These are phyloP conservation scores for Epichloe bromicola DNA, from an alignment of 2,329 filamentous ascomycete genomes.

Conservation along the genomic window DNA sequence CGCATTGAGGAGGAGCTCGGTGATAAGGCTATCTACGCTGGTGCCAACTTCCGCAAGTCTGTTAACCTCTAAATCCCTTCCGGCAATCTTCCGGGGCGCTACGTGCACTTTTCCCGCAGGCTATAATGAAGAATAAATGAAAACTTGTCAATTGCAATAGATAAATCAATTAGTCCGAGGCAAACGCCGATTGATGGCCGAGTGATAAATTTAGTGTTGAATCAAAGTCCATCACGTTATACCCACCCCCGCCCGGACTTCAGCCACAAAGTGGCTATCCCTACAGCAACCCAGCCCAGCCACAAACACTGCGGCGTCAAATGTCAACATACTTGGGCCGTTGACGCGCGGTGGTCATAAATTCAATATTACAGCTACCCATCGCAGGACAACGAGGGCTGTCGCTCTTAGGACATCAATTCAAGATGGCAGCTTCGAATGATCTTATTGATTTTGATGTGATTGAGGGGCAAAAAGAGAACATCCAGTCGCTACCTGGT, in stretches of 20 bases:
- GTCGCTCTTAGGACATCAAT: conserved; percentile 12
- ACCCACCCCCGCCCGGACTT: background rate
- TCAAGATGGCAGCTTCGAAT: conserved; percentile 33
- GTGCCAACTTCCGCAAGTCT: conserved; percentile 79
- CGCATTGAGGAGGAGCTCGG: conserved; percentile 99
- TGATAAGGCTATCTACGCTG: conserved; percentile 80
- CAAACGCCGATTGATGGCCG: background rate
- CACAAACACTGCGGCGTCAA: background rate
- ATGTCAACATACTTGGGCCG: conserved; percentile 9
- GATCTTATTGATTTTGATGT: conserved; percentile 69
- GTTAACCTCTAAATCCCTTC: conserved; percentile 63
- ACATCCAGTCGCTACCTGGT: conserved; percentile 85
- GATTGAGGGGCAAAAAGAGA: conserved; percentile 95
- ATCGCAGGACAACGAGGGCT: background rate
- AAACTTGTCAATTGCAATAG: background rate
- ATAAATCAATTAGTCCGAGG: background rate
- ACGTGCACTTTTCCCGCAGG: background rate
- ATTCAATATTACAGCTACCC: background rate
- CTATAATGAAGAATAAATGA: conserved; percentile 1
- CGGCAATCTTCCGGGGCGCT: background rate
- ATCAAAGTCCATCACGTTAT: background rate
- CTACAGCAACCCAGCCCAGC: conserved; percentile 7
- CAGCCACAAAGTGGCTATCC: conserved; percentile 5
- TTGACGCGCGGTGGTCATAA: background rate
- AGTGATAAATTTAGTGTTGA: background rate